Evolutionary conservation across 306 rosid species (phyloP).

Genomic region (Urtica urens): DNA sequence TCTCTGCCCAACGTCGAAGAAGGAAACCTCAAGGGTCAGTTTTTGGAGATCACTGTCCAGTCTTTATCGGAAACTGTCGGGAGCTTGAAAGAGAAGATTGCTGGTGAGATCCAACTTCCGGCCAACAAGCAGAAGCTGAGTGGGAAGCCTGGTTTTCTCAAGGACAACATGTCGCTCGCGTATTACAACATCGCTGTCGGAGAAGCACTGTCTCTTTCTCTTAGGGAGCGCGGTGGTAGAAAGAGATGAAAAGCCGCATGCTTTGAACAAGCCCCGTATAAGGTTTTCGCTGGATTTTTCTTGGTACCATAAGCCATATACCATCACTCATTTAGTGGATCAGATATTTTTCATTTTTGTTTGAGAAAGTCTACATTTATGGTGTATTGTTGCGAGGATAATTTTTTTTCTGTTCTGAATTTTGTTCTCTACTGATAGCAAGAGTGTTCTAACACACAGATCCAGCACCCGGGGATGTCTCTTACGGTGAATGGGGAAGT

Average conservation of each 20-base stretch:
- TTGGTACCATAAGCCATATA: conserved; percentile 22
- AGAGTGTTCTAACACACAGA: conserved; percentile 48
- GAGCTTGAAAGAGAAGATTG: conserved; percentile 83
- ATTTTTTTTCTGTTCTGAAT: conserved; percentile 3
- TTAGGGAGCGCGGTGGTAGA: conserved; percentile 99
- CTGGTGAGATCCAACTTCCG: conserved; percentile 93
- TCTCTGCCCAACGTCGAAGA: conserved; percentile 85
- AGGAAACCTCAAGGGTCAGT: conserved; percentile 84
- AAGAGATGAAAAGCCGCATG: conserved; percentile 55
- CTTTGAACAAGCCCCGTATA: conserved; percentile 10
- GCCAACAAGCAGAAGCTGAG: conserved; percentile 97
- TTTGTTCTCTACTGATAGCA: conserved; percentile 33
- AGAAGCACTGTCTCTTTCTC: conserved; percentile 52
- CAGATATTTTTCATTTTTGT: conserved; percentile 15
- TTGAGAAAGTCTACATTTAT: conserved; percentile 14
- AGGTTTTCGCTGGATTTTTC: conserved; percentile 47
- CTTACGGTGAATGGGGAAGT: conserved; percentile 43
- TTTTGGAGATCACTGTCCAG: conserved; percentile 68
- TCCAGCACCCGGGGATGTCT: conserved; percentile 33
- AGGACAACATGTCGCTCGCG: conserved; percentile 88
- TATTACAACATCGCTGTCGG: conserved; percentile 80
- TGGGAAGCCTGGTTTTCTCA: conserved; percentile 93
- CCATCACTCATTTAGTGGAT: conserved; percentile 23
- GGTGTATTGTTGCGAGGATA: conserved; percentile 18
- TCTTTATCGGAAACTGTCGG: conserved; percentile 81